phyloP scores from a whole-genome alignment of 2,329 filamentous ascomycete genomes.

The Rhinocladiella similis region DNA sequence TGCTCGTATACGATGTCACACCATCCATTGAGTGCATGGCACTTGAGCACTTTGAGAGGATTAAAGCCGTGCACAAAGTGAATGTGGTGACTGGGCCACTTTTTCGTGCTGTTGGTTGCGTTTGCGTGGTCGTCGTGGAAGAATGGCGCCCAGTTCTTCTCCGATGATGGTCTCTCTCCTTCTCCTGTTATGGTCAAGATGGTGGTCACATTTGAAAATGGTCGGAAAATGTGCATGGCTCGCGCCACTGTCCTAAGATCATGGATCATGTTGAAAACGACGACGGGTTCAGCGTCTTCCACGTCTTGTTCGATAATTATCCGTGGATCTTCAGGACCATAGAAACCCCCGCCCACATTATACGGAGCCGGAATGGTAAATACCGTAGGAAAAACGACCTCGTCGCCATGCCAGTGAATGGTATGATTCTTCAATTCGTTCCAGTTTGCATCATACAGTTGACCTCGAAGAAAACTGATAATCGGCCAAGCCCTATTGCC shows the following conservation, averaged over 20 bases:
- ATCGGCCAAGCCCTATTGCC: slow-evolving; percentile 17
- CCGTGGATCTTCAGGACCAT: slow-evolving; percentile 30
- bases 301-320: slow-evolving; percentile 29
- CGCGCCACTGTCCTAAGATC: slow-evolving; percentile 7
- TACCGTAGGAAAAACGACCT: slow-evolving; percentile 24
- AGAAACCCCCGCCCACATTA: slow-evolving; percentile 15
- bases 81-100: slow-evolving; percentile 17
- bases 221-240: slow-evolving; percentile 28
- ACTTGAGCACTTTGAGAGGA: slow-evolving; percentile 11
- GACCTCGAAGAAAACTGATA: slow-evolving; percentile 29
- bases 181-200: slow-evolving; percentile 23
- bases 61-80: slow-evolving; percentile 22
- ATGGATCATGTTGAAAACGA: slow-evolving; percentile 31
- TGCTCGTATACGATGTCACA: slow-evolving; percentile 22
- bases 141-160: slow-evolving; percentile 30
- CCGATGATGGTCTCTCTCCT: slow-evolving; percentile 6
- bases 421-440: slow-evolving; percentile 24
- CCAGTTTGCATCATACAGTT: slow-evolving; percentile 29
- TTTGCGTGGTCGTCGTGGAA: slow-evolving; percentile 12
- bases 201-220: slow-evolving; percentile 27
- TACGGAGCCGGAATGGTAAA: slow-evolving; percentile 24
- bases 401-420: slow-evolving; percentile 24
- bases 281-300: slow-evolving; percentile 28
- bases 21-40: slow-evolving; percentile 10
- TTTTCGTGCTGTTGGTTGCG: not conserved